Conservation (phyloP, 129 eudicot genomes). For the Rutidosis leptorrhynchoides region DNA sequence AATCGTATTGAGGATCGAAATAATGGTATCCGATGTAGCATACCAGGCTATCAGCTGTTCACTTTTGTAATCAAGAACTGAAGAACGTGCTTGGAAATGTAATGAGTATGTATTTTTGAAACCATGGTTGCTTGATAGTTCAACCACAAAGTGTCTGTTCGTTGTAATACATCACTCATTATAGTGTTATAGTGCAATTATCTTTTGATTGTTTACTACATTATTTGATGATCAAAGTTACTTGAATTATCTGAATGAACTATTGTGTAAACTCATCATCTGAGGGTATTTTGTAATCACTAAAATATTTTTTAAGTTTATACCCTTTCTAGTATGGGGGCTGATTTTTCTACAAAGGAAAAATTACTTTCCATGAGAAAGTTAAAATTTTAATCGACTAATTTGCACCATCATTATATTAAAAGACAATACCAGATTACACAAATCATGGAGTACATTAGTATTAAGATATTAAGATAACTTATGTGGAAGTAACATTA, state of each 20-base stretch:
- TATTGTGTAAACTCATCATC: not conserved
- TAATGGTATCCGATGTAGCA: not conserved
- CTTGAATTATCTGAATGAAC: not conserved
- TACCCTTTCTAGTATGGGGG: too few species aligned
- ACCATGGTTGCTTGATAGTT: not conserved
- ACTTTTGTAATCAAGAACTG: not conserved
- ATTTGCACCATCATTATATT: too few species aligned
- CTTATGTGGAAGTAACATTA: too few species aligned
- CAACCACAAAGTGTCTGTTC: not conserved
- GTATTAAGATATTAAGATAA: too few species aligned
- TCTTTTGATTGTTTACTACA: not conserved
- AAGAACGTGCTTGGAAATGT: not conserved
- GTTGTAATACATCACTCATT: not conserved
- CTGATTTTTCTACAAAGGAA: too few species aligned
- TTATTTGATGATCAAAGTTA: not conserved
- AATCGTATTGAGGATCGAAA: constrained; percentile 7
- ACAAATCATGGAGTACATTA: too few species aligned
- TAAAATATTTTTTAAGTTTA: too few species aligned
- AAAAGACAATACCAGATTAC: too few species aligned
- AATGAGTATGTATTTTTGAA: not conserved
- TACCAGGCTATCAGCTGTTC: not conserved
- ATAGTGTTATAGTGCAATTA: too few species aligned
- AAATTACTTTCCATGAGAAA: too few species aligned
- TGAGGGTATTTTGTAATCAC: too few species aligned
- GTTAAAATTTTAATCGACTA: too few species aligned